A percentile compares a stretch with the other conserved stretches of the same genome.
phyloP scores from a whole-genome alignment of 2,329 filamentous ascomycete species.

The Trichoderma arundinaceum region DNA sequence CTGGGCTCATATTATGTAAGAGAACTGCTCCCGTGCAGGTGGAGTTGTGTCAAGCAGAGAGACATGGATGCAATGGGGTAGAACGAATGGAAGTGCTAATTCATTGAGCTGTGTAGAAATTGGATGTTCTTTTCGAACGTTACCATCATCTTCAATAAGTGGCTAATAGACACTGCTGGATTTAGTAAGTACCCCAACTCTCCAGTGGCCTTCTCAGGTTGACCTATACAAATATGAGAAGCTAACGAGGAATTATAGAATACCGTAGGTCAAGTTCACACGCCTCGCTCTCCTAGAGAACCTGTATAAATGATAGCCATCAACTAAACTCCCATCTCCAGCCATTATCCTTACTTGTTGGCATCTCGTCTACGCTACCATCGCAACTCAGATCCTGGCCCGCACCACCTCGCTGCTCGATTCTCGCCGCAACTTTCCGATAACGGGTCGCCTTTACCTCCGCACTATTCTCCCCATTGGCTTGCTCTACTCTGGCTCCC shows the following conservation, averaged over 20 bases:
- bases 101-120: slow-evolving; percentile 48
- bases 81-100: background rate
- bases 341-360: slow-evolving; percentile 68
- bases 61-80: background rate
- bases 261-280: slow-evolving; percentile 35
- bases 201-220: background rate
- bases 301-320: background rate
- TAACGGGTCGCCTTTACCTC: slow-evolving; percentile 65
- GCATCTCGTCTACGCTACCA: slow-evolving; percentile 69
- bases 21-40: background rate
- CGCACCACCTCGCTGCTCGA: slow-evolving; percentile 68
- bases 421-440: slow-evolving; percentile 64
- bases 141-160: slow-evolving; percentile 93
- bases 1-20: slow-evolving; percentile 31
- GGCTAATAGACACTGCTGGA: slow-evolving; percentile 75
- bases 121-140: slow-evolving; percentile 87
- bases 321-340: slow-evolving; percentile 34
- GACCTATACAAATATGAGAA: background rate
- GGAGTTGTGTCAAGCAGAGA: background rate
- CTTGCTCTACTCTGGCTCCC: slow-evolving; percentile 67
- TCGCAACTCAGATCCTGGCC: slow-evolving; percentile 69
- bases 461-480: slow-evolving; percentile 70
- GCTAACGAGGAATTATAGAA: slow-evolving; percentile 31
- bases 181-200: slow-evolving; percentile 66
- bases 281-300: background rate